phyloP scores from a whole-genome alignment of 2,329 filamentous ascomycete genomes.

The Onygenales sp. region DNA sequence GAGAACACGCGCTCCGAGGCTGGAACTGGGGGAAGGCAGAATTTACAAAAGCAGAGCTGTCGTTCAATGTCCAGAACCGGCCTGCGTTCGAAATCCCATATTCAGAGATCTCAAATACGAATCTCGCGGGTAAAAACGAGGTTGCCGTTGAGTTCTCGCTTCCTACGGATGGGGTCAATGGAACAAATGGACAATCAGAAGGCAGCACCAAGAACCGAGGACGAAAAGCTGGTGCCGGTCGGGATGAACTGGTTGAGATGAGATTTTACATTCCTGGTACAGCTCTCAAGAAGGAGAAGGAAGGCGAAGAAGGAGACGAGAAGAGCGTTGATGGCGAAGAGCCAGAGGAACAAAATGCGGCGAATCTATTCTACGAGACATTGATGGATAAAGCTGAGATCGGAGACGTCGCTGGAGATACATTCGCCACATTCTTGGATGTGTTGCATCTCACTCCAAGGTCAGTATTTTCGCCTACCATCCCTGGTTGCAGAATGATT shows the following conservation, averaged over 20 bases:
- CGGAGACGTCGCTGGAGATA: constrained; percentile 96
- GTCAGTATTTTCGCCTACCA: constrained; percentile 36
- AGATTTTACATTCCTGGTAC: constrained; percentile 96
- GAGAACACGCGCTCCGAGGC: constrained; percentile 86
- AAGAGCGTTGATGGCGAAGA: constrained; percentile 44
- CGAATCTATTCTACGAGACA: constrained; percentile 95
- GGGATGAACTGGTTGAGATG: constrained; percentile 95
- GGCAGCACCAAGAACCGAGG: constrained; percentile 64
- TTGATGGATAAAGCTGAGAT: constrained; percentile 98
- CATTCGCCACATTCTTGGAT: constrained; percentile 93
- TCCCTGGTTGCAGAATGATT: constrained; percentile 6
- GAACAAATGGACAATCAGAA: constrained; percentile 63
- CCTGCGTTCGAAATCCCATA: constrained; percentile 96
- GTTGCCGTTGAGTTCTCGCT: constrained; percentile 90
- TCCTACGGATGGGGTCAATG: constrained; percentile 61
- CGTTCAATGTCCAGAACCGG: constrained; percentile 94
- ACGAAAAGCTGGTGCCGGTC: constrained; percentile 79
- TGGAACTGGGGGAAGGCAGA: constrained; percentile 99
- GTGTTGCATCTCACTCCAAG: constrained; percentile 93
- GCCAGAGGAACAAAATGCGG: constrained; percentile 79
- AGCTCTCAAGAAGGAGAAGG: constrained; percentile 60
- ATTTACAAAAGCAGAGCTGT: constrained; percentile 86
- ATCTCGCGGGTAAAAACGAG: constrained; percentile 93
- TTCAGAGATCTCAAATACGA: constrained; percentile 95
- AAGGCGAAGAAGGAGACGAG: constrained; percentile 61